Percentiles rank a stretch among this genome's conserved stretches.
Conservation (phyloP, 345 rosid species). For the Stellera chamaejasme region DNA sequence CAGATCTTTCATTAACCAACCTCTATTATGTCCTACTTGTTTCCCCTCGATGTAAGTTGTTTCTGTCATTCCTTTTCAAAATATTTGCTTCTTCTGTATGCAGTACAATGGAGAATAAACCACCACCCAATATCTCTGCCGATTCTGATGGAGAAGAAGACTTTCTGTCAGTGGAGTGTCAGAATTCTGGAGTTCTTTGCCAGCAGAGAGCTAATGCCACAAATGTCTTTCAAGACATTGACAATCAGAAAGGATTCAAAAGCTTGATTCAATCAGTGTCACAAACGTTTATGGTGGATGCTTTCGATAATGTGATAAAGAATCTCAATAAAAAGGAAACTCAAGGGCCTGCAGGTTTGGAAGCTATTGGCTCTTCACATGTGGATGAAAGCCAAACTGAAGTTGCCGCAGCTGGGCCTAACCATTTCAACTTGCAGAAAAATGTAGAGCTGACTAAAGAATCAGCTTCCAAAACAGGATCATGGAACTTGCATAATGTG, state of each 20-base stretch:
- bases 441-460: conserved; percentile 26
- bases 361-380: conserved; percentile 23
- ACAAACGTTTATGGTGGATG: conserved; percentile 22
- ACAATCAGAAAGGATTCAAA: conserved; percentile 17
- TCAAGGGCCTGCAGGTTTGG: conserved; percentile 28
- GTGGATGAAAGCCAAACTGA: conserved; percentile 24
- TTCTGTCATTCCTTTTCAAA: conserved; percentile 7
- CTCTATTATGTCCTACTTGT: no score
- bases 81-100: conserved; percentile 22
- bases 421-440: conserved; percentile 18
- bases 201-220: conserved; percentile 22
- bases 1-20: background rate
- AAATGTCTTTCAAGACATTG: conserved; percentile 23
- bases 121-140: conserved; percentile 22
- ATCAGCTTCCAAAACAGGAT: conserved; percentile 20
- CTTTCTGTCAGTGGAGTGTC: conserved; percentile 18
- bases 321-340: conserved; percentile 21
- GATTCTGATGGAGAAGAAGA: conserved; percentile 44
- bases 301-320: conserved; percentile 11
- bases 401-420: conserved; percentile 19
- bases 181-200: conserved; percentile 20
- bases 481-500: conserved; percentile 23
- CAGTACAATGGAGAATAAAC: conserved; percentile 40
- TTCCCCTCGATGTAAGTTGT: background rate
- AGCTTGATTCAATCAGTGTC: conserved; percentile 30